Conservation (phyloP, 495 filamentous ascomycete genomes). For the Lasiosphaeria ovina region DNA sequence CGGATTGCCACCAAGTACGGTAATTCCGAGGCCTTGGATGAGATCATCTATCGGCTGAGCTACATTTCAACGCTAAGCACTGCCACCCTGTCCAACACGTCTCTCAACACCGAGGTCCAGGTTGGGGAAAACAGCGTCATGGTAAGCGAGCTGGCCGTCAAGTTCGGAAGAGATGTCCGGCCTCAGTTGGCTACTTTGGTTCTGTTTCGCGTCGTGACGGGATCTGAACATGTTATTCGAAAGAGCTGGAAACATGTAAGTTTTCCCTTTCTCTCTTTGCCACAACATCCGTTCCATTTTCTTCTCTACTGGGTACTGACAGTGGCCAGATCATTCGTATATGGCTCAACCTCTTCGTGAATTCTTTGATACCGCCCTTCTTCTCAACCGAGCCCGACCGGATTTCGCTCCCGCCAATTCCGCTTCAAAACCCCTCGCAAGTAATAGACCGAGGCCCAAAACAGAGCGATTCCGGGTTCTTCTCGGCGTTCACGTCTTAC, state of each 20-base stretch:
- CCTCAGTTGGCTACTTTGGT: slow-evolving; percentile 92
- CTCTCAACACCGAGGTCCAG: slow-evolving; percentile 94
- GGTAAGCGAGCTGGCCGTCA: slow-evolving; percentile 97
- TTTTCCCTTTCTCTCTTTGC: slow-evolving; percentile 7
- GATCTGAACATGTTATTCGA: slow-evolving; percentile 72
- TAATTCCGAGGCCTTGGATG: slow-evolving; percentile 82
- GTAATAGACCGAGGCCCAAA: slow-evolving; percentile 85
- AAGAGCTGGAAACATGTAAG: slow-evolving; percentile 83
- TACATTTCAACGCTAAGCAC: slow-evolving; percentile 85
- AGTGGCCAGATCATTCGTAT: slow-evolving; percentile 72
- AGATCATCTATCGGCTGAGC: slow-evolving; percentile 83
- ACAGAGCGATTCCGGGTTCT: slow-evolving; percentile 73
- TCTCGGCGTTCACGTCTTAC: slow-evolving; percentile 92
- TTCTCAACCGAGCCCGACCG: slow-evolving; percentile 67
- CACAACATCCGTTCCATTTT: neutral
- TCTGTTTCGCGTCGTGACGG: slow-evolving; percentile 82
- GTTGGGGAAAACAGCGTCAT: slow-evolving; percentile 90
- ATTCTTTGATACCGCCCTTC: slow-evolving; percentile 86
- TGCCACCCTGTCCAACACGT: slow-evolving; percentile 70
- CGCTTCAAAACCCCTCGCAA: slow-evolving; percentile 86
- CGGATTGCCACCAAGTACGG: slow-evolving; percentile 86
- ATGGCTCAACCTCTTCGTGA: slow-evolving; percentile 93
- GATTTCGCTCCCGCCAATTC: slow-evolving; percentile 78
- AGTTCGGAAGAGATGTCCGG: slow-evolving; percentile 90
- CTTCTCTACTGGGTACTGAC: slow-evolving; percentile 14